Evolutionary conservation across 768 basidiomycete genomes (phyloP).

Genomic region (Phanerochaete carnosa): DNA sequence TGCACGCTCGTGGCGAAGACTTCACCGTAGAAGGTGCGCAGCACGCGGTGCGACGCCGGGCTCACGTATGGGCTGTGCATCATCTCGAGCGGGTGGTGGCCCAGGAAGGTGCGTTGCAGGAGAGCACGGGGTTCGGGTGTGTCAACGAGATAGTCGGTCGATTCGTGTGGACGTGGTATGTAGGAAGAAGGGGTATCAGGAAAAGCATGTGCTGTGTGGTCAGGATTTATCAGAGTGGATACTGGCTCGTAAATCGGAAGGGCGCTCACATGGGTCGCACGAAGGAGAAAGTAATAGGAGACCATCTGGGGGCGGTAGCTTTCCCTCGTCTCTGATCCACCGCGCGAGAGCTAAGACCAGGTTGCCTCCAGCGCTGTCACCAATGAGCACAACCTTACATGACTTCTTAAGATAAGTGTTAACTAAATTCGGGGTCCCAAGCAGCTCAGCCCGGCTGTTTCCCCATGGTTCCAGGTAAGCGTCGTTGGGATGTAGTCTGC

Average conservation of each 20-base stretch:
- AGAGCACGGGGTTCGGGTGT: conserved; percentile 51
- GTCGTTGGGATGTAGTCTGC: not conserved
- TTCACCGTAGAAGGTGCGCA: conserved; percentile 31
- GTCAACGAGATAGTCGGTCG: conserved; percentile 50
- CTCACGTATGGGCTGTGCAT: conserved; percentile 33
- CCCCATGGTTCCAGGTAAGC: not conserved
- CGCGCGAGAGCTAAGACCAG: conserved; percentile 47
- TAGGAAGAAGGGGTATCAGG: conserved; percentile 46
- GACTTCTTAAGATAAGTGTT: conserved; percentile 8
- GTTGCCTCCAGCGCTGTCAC: conserved; percentile 56
- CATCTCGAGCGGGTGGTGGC: conserved; percentile 32
- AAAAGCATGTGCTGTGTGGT: conserved; percentile 39
- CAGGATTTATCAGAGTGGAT: conserved; percentile 1
- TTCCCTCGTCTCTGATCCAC: conserved; percentile 50
- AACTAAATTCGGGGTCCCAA: not conserved
- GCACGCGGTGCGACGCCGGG: conserved; percentile 30
- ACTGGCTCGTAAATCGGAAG: conserved; percentile 18
- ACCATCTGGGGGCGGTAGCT: conserved; percentile 42
- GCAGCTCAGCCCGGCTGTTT: not conserved
- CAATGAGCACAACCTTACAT: conserved; percentile 43
- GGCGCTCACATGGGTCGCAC: conserved; percentile 31
- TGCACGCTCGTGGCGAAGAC: conserved; percentile 23
- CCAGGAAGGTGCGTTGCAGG: conserved; percentile 52
- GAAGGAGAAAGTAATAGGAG: conserved; percentile 44
- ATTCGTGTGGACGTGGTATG: conserved; percentile 45